Conservation (phyloP, 2,329 filamentous ascomycete species). For the Gaeumannomyces sp. region DNA sequence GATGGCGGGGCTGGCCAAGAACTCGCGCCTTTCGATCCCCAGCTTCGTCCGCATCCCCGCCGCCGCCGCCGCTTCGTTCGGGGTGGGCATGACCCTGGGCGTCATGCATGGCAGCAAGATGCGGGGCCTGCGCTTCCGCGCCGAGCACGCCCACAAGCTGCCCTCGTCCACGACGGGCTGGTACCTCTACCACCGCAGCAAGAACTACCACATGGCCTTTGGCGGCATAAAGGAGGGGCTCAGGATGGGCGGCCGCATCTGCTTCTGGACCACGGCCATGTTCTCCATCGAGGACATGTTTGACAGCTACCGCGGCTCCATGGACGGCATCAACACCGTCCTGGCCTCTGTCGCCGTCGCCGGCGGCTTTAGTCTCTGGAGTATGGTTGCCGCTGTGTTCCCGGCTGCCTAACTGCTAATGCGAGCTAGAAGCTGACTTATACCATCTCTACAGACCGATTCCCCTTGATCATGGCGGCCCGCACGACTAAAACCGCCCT, state of each 20-base stretch:
- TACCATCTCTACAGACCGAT: conserved; percentile 51
- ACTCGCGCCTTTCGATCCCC: conserved; percentile 54
- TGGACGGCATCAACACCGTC: conserved; percentile 75
- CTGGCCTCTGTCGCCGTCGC: conserved; percentile 79
- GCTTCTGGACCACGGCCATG: conserved; percentile 68
- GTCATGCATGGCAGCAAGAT: conserved; percentile 65
- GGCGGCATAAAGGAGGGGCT: conserved; percentile 74
- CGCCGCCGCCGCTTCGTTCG: conserved; percentile 56
- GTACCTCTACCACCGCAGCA: conserved; percentile 98
- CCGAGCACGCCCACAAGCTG: conserved; percentile 92
- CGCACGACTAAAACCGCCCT: conserved; percentile 76
- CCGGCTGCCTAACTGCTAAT: neutral
- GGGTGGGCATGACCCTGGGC: conserved; percentile 66
- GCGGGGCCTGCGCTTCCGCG: conserved; percentile 78
- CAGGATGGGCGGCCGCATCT: conserved; percentile 64
- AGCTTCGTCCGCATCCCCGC: conserved; percentile 60
- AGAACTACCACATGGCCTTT: conserved; percentile 82
- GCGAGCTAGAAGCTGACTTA: neutral
- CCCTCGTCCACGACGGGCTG: conserved; percentile 77
- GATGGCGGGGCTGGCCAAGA: conserved; percentile 27
- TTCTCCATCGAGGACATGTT: conserved; percentile 80
- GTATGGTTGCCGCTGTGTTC: conserved; percentile 43
- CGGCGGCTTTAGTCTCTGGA: conserved; percentile 79
- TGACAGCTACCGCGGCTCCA: conserved; percentile 61
- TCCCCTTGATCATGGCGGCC: conserved; percentile 70